Conservation (phyloP, 2,329 filamentous ascomycete genomes). For the Didymella exigua region DNA sequence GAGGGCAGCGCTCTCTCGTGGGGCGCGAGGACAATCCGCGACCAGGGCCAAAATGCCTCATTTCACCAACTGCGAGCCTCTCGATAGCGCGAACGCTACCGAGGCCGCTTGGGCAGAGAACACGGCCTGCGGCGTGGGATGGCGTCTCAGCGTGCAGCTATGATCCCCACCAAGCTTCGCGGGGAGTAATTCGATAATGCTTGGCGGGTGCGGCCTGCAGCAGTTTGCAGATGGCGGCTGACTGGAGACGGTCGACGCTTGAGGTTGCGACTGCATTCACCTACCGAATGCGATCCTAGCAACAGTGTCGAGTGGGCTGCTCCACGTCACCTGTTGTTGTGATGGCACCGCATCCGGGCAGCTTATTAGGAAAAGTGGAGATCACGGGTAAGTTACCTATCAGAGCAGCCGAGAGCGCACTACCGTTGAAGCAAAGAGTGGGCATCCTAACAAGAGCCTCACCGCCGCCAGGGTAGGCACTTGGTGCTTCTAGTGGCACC, state of each 20-base stretch:
- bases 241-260: slow-evolving; percentile 7
- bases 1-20: slow-evolving; percentile 11
- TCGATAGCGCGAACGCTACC: slow-evolving; percentile 19
- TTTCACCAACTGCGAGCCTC: slow-evolving; percentile 12
- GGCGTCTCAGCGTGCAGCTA: slow-evolving; percentile 9
- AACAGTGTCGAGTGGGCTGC: slow-evolving; percentile 5
- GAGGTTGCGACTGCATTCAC: slow-evolving; percentile 14
- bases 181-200: slow-evolving; percentile 11
- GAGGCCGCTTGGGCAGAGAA: slow-evolving; percentile 7
- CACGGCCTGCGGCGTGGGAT: slow-evolving; percentile 16
- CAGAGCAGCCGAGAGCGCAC: slow-evolving; percentile 14
- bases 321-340: slow-evolving; percentile 14
- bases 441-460: slow-evolving; percentile 17
- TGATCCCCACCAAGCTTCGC: slow-evolving; percentile 17
- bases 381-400: slow-evolving; percentile 16
- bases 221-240: slow-evolving; percentile 11
- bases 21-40: slow-evolving; percentile 12
- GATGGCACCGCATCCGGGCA: slow-evolving; percentile 9
- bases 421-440: slow-evolving; percentile 17
- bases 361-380: slow-evolving; percentile 8
- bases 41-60: slow-evolving; percentile 20
- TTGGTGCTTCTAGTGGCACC: neutral
- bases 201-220: slow-evolving; percentile 12
- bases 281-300: slow-evolving; percentile 16
- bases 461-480: slow-evolving; percentile 11